A percentile compares a stretch with the other conserved stretches of the same genome.
phyloP scores from a whole-genome alignment of 2,329 filamentous ascomycete species.

The Claviceps humidiphila region DNA sequence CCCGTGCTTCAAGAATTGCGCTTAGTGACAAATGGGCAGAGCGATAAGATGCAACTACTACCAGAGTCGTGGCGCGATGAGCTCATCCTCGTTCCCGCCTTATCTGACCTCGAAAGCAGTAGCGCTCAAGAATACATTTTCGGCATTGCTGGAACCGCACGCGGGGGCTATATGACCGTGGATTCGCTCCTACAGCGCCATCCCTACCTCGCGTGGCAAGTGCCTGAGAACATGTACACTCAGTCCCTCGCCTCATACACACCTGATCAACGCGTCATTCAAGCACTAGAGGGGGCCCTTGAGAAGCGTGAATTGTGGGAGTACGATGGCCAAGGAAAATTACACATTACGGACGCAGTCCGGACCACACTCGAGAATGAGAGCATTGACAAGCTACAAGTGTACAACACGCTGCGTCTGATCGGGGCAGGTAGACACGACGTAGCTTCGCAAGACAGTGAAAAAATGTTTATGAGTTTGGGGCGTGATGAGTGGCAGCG shows the following conservation, averaged over 20 bases:
- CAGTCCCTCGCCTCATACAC: conserved; percentile 11
- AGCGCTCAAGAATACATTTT: conserved; percentile 11
- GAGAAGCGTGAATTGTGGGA: conserved; percentile 7
- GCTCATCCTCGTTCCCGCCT: conserved; percentile 15
- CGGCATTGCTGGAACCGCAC: conserved; percentile 11
- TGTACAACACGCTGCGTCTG: conserved; percentile 19
- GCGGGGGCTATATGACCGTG: conserved; percentile 12
- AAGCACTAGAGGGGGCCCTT: conserved; percentile 15
- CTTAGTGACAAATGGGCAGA: conserved; percentile 10
- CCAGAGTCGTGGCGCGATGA: conserved; percentile 12
- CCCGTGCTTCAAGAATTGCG: conserved; percentile 13
- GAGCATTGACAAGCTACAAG: conserved; percentile 7
- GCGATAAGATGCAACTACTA: neutral
- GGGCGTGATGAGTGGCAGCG: conserved; percentile 22
- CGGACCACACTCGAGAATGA: conserved; percentile 7
- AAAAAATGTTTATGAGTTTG: conserved; percentile 19
- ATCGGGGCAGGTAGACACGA: conserved; percentile 18
- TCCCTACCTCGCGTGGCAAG: conserved; percentile 26
- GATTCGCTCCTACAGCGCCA: conserved; percentile 15
- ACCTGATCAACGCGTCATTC: conserved; percentile 10
- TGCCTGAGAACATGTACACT: conserved; percentile 18
- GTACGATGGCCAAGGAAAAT: neutral
- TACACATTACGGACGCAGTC: conserved; percentile 10
- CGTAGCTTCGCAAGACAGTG: conserved; percentile 16
- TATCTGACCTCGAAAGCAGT: conserved; percentile 6